Base-by-base conservation (phyloP, 345 rosid species). In the Raphanus sativus region DNA sequence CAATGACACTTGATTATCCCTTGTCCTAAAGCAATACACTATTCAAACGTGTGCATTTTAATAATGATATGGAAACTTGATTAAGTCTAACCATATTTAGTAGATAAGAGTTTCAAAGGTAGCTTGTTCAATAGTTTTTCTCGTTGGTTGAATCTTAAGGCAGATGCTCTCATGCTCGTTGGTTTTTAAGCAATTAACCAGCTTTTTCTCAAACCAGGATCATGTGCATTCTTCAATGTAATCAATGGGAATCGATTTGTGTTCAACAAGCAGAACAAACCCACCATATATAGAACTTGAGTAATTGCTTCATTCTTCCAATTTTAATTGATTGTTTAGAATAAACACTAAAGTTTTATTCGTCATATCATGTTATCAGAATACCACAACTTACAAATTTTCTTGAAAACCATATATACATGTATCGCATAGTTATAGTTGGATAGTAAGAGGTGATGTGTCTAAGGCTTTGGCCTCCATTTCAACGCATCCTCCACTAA, bases 401-500 rank as follows among this genome's bases (percentile, higher is more conserved):
- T 71, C 67, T 32, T 32, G 59, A 54, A 50, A 73, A 34, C 7
- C 56, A 67, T 50, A 73, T 60, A 78, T 82, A 88, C 59, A 16
- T 16, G 25, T 16, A 81, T 81, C 85, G 48, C 72, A 86, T 48
- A 21, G 65, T 67, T 52, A 73, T 52, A 40, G 32, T 74, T 75
- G 70, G 72, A 74, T 69, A 56, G 85, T 87, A 73, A 88, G 84
- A 66, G 89, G 86, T 78, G 88, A 71, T 58, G 86, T 83, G 56
- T 90, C 92, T 66, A 87, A 67, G 77, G 82, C 69, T 79, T 74
- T 92, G 36, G 71, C 81, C 59, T 89, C 94, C 78, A 87, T 71
- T 73, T 81, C 78, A 77, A 75, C 79, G 80, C 83, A 75, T 12
- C 66, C 85, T 60, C 84, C 86, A 77, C 69, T 78, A 64, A 74